Percentiles rank a stretch among this genome's conserved stretches.
These are phyloP conservation scores for Rhizophagus clarus DNA, from an alignment of 192 early-diverging fungal genomes.

Conservation along the genomic window DNA sequence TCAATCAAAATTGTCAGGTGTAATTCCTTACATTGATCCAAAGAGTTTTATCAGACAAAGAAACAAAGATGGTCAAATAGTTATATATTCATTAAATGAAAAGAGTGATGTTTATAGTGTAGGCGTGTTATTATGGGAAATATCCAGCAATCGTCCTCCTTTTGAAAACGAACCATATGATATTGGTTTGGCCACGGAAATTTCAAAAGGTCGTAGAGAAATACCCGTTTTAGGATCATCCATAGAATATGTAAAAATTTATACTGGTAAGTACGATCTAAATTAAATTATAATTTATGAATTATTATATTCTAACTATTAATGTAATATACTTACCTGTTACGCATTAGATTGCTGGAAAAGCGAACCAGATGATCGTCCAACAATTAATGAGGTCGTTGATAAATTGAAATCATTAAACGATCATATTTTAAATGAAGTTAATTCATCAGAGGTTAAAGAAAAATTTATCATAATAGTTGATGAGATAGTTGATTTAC, in stretches of 20 bases:
- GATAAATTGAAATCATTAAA: no score
- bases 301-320: no score
- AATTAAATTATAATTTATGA: no score
- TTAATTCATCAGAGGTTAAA: no score
- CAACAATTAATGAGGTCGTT: no score
- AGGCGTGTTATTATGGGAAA: not conserved
- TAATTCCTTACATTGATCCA: not conserved
- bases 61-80: not conserved
- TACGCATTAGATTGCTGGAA: no score
- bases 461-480: no score
- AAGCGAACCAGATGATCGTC: no score
- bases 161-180: not conserved
- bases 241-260: not conserved
- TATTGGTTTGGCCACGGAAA: not conserved
- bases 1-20: no score
- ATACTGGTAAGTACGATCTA: not conserved
- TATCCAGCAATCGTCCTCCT: not conserved
- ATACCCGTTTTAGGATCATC: not conserved
- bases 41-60: not conserved
- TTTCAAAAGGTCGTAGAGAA: not conserved
- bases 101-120: not conserved
- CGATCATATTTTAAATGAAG: no score
- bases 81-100: not conserved
- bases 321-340: no score
- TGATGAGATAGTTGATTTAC: no score